These are phyloP conservation scores for Herpetomonas tarakana DNA, from an alignment of 208 protist species.

Conservation along the genomic window DNA sequence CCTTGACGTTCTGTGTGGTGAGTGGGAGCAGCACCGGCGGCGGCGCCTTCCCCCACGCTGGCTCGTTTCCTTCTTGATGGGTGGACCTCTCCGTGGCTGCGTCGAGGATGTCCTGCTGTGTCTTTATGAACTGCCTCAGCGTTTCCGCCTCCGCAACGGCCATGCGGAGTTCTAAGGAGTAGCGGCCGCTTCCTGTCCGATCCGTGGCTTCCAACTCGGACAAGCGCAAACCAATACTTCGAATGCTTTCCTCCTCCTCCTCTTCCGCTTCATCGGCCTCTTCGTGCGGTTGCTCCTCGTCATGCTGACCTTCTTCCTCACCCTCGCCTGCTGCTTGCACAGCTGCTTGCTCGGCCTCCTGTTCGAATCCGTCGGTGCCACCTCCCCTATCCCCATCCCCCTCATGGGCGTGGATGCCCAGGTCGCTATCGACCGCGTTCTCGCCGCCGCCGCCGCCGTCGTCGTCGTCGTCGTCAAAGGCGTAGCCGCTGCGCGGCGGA, in stretches of 20 bases:
- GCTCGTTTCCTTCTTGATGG: too few relatives aligned
- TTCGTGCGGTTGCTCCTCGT: not conserved
- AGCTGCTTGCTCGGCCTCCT: not conserved
- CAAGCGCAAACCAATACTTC: slow-evolving; percentile 36
- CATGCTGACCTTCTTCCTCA: not conserved
- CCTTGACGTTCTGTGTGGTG: not conserved
- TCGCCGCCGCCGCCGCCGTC: not conserved
- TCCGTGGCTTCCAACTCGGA: slow-evolving; percentile 38
- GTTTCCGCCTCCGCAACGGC: slow-evolving; percentile 27
- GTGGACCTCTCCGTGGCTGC: too few relatives aligned
- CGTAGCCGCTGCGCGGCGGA: slow-evolving; percentile 4
- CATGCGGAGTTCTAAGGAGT: slow-evolving; percentile 36
- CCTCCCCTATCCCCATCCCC: not conserved
- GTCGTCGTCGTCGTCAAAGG: slow-evolving; percentile 11
- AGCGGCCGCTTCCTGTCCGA: slow-evolving; percentile 9
- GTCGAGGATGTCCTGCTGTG: slow-evolving; percentile 20
- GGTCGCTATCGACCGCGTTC: not conserved
- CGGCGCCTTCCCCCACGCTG: too few relatives aligned
- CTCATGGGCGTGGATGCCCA: not conserved
- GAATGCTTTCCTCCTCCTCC: slow-evolving; percentile 16
- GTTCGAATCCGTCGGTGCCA: not conserved
- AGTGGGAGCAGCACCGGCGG: not conserved
- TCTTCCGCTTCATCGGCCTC: slow-evolving; percentile 15
- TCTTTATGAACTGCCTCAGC: slow-evolving; percentile 14
- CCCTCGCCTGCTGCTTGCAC: too few relatives aligned